Evolutionary conservation across 106 monocot genomes (phyloP).

Genomic region (Dendrobium catenatum): DNA sequence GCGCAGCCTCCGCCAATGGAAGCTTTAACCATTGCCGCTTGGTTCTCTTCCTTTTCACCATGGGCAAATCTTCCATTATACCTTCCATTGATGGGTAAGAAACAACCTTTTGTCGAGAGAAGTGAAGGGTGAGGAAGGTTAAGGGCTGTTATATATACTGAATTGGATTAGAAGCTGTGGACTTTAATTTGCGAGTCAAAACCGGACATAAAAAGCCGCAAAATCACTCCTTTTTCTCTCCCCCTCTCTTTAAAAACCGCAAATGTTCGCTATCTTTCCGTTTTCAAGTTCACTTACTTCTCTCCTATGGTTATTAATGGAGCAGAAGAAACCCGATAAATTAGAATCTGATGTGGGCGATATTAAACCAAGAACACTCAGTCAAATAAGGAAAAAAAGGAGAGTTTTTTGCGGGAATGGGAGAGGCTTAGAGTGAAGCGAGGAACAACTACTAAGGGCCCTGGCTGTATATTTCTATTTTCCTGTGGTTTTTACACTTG

Average conservation of each 20-base stretch:
- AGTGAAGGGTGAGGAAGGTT: constrained; percentile 5
- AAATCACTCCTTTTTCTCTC: neutral
- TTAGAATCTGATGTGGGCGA: neutral
- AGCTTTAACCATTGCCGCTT: neutral
- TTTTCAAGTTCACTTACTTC: neutral
- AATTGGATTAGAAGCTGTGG: neutral
- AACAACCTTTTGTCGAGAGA: neutral
- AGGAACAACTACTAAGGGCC: neutral
- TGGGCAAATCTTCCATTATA: neutral
- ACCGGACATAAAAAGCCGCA: neutral
- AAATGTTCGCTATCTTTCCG: neutral
- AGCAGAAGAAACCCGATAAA: neutral
- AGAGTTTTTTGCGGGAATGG: too few relatives aligned
- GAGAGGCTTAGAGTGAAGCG: constrained; percentile 8
- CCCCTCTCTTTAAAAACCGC: neutral
- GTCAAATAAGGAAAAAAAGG: neutral
- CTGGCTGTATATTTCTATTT: neutral
- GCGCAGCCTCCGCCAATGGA: constrained; percentile 17
- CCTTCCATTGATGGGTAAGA: neutral
- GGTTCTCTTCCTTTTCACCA: constrained; percentile 1
- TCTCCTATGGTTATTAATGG: neutral
- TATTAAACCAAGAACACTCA: neutral
- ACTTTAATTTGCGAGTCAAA: neutral
- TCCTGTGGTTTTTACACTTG: neutral
- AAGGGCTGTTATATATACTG: neutral